Evolutionary conservation across 2,329 filamentous ascomycete genomes (phyloP), one percentile per base, ranked within the genome.

Genomic region (Cladosporium phlei): DNA sequence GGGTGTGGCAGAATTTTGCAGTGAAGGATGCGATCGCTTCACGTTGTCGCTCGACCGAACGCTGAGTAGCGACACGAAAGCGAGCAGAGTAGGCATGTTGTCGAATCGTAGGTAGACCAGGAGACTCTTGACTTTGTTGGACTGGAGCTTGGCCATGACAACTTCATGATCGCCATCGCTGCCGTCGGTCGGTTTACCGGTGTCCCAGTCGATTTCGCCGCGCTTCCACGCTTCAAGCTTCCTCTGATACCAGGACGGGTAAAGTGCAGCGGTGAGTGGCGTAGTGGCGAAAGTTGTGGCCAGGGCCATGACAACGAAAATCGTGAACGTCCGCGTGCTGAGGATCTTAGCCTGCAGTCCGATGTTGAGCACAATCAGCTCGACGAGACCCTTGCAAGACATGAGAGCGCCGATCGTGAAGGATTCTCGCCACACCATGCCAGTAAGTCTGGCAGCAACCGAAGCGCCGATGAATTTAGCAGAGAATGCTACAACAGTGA

Each of bases 371-470:
- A 96, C 90, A 64, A 97, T 96, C 43, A 97, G 72, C 65, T 96
- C 90, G 0, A 96, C 90, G 8, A 97, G 74, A 59, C 91, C 91
- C 66, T 97, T 97, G 67, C 91, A 97, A 68, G 88, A 95, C 91
- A 97, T 97, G 58, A 96, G 69, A 12, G 84, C 81, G 11, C 91
- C 91, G 55, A 97, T 93, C 1, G 88, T 81, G 24, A 94, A 79
- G 48, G 86, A 90, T 65, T 97, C 91, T 49, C 90, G 79, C 91
- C 91, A 97, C 1, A 94, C 77, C 40, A 96, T 73, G 20, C 85
- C 88, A 57, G 81, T 87, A 3, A 80, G 61, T 27, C 81, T 79
- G 1, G 91, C 89, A 6, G 90, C 88, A 1, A 94, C 49, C 0
- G 88, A 83, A 14, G 88, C 89, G 32, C 90, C 91, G 10, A 83